A percentile compares a stretch with the other conserved stretches of the same genome.
Conservation (phyloP, 352 stramenopile species). For the Peronospora tabacina region DNA sequence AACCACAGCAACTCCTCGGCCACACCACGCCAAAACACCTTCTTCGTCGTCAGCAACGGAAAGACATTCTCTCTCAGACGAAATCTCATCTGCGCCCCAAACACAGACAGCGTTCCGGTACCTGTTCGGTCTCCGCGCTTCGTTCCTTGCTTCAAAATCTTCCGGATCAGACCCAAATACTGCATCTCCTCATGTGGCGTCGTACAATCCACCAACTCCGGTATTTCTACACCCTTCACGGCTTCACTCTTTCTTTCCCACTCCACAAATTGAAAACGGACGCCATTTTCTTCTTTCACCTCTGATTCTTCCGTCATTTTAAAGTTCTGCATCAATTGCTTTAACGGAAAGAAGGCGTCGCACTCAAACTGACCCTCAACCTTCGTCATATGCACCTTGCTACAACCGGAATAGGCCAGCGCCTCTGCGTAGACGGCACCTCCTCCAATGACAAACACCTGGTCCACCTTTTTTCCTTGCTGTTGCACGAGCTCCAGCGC, state of each 20-base stretch:
- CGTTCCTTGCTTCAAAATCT: conserved; percentile 93
- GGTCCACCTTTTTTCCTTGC: conserved; percentile 68
- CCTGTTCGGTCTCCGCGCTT: conserved; percentile 95
- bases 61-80: conserved; percentile 91
- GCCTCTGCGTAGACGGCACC: conserved; percentile 92
- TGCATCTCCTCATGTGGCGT: conserved; percentile 56
- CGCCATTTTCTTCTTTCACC: conserved; percentile 65
- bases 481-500: conserved; percentile 82
- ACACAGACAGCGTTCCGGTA: conserved; percentile 97
- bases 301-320: conserved; percentile 35
- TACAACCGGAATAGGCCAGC: conserved; percentile 75
- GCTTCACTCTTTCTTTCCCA: conserved; percentile 29
- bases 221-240: not conserved
- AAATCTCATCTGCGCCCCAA: conserved; percentile 96
- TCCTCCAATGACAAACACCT: conserved; percentile 97
- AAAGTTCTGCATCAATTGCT: conserved; percentile 56
- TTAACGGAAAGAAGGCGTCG: conserved; percentile 86
- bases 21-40: conserved; percentile 98
- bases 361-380: conserved; percentile 86
- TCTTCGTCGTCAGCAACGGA: conserved; percentile 98
- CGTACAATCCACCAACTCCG: conserved; percentile 9
- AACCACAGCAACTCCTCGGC: conserved; percentile 99
- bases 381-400: conserved; percentile 86
- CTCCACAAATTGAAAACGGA: conserved; percentile 74
- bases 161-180: conserved; percentile 90